Evolutionary conservation across 1,284 basidiomycete species (phyloP).

Genomic region (Fomitopsis pinicola): DNA sequence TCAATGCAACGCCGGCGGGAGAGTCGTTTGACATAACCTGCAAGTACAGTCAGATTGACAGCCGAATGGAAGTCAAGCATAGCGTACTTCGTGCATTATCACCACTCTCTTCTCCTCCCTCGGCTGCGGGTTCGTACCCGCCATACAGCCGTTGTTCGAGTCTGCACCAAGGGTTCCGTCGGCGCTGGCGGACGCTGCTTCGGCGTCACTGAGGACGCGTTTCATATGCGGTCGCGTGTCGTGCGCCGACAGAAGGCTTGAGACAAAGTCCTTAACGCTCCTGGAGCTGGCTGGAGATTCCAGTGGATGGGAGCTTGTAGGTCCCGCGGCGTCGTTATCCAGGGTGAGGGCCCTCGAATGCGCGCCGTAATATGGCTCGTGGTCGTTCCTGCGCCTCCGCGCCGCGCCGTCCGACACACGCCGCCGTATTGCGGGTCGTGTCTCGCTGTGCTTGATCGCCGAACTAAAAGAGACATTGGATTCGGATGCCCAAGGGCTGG

Average conservation of each 20-base stretch:
- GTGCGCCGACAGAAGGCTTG: constrained; percentile 5
- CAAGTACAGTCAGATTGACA: not conserved
- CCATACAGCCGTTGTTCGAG: not conserved
- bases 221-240: constrained; percentile 18
- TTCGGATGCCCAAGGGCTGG: constrained; percentile 18
- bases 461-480: constrained; percentile 24
- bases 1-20: constrained; percentile 79
- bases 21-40: constrained; percentile 75
- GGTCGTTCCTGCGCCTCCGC: constrained; percentile 19
- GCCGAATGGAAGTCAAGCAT: not conserved
- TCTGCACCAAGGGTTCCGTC: not conserved
- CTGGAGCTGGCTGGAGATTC: constrained; percentile 9
- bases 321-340: constrained; percentile 14
- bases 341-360: constrained; percentile 25
- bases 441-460: constrained; percentile 21
- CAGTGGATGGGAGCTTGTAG: constrained; percentile 13
- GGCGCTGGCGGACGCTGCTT: not conserved
- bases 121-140: not conserved
- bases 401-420: constrained; percentile 24
- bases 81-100: constrained; percentile 49
- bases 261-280: not conserved
- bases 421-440: constrained; percentile 21
- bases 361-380: constrained; percentile 18
- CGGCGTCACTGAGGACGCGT: constrained; percentile 27
- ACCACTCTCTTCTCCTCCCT: constrained; percentile 42